Evolutionary conservation across 2,329 filamentous ascomycete genomes (phyloP).

Genomic region (Claviceps sp.): DNA sequence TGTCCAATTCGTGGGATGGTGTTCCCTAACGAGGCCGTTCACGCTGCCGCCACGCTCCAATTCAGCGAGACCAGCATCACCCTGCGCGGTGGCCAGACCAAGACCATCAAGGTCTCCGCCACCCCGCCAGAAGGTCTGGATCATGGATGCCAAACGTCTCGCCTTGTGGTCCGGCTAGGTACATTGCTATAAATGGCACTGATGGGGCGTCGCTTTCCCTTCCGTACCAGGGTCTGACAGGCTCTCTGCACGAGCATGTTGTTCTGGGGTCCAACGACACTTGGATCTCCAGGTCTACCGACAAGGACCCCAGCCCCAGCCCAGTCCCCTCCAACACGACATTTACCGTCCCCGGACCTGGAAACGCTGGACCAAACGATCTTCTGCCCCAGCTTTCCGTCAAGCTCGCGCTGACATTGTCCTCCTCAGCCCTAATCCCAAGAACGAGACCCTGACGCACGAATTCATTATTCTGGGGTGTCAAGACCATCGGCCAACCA

Average conservation of each 20-base stretch:
- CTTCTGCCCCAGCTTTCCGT: conserved; percentile 26
- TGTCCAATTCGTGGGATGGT: conserved; percentile 25
- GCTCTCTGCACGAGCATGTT: conserved; percentile 18
- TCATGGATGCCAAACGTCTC: conserved; percentile 5
- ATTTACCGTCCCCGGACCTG: conserved; percentile 28
- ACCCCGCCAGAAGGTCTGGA: conserved; percentile 1
- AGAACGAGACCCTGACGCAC: conserved; percentile 11
- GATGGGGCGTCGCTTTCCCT: conserved; percentile 24
- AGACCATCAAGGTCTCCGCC: conserved; percentile 5
- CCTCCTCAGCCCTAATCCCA: conserved; percentile 15
- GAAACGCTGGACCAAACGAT: conserved; percentile 18
- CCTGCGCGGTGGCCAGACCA: conserved; percentile 2
- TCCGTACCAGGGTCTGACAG: conserved; percentile 27
- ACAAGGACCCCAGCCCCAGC: conserved; percentile 10
- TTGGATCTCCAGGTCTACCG: conserved; percentile 21
- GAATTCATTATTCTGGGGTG: conserved; percentile 19
- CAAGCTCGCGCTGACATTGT: conserved; percentile 30
- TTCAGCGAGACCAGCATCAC: conserved; percentile 5
- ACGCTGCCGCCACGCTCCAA: conserved; percentile 23
- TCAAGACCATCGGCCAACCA: conserved; percentile 28
- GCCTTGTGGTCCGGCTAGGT: conserved; percentile 7
- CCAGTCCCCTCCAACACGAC: conserved; percentile 21
- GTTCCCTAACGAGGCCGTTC: conserved; percentile 33
- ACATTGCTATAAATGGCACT: conserved; percentile 18
- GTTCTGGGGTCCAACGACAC: conserved; percentile 13